These are phyloP conservation scores for Colletotrichum shisoi DNA, from an alignment of 2,329 filamentous ascomycete genomes.

Conservation along the genomic window DNA sequence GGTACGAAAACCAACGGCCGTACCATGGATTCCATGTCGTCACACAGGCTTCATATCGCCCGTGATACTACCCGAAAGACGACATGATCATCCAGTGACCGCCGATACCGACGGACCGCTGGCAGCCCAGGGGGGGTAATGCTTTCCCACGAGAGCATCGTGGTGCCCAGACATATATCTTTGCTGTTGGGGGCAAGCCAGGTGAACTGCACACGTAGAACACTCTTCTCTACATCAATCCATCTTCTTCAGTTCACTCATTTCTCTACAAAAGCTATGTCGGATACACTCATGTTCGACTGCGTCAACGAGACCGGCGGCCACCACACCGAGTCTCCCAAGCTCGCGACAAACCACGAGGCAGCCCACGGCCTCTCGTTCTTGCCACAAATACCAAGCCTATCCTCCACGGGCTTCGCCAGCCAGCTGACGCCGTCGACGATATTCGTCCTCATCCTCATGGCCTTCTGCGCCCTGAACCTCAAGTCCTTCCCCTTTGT, in stretches of 20 bases:
- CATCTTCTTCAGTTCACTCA: not conserved
- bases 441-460: not conserved
- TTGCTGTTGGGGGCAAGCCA: not conserved
- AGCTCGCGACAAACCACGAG: not conserved
- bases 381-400: not conserved
- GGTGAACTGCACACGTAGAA: not conserved
- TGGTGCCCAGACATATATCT: not conserved
- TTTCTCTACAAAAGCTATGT: not conserved
- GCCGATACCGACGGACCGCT: no score
- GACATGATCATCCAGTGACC: not conserved
- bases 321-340: not conserved
- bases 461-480: slow-evolving; percentile 7
- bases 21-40: not conserved
- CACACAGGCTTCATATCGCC: no score
- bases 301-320: not conserved
- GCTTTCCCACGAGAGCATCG: not conserved
- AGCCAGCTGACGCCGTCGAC: not conserved
- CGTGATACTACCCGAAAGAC: not conserved
- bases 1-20: not conserved
- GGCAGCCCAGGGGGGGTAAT: not conserved
- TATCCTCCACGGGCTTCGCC: not conserved
- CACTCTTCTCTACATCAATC: not conserved
- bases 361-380: not conserved
- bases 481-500: slow-evolving; percentile 5
- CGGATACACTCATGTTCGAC: not conserved